Base-by-base conservation (phyloP, 1,284 basidiomycete genomes). In the Vanrija sp. region DNA sequence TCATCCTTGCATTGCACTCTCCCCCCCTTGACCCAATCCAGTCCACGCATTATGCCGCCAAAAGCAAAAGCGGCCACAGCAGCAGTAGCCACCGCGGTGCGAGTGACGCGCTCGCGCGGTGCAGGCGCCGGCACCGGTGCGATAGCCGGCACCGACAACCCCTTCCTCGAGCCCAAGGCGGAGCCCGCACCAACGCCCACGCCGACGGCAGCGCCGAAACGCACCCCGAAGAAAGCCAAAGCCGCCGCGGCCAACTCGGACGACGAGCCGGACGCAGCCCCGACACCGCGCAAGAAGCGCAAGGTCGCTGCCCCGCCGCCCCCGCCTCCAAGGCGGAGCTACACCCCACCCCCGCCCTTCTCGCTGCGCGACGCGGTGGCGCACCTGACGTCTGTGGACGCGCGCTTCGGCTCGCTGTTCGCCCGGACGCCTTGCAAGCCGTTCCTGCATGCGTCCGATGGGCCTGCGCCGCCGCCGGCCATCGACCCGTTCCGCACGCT, bases 321-420 rank as follows among this genome's bases (percentile, higher is more conserved):
- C 8, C 8, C 50, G 7, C 40, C 38, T 1, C 38, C 45, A 12
- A 46, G 39, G 38, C 40, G 29, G 34, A 14, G 18, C 46, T 34
- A 18, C 40, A 34, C 62, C 59, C 48, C 63, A 58, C 28, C 67
- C 57, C 8, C 58, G 59, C 9, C 62, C 4, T 93, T 95, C 77
- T 82, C 83, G 18, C 85, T 91, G 61, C 81, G 85, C 40, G 82
- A 85, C 4, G 91, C 89, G 0, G 86, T 85, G 67, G 60, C 77
- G 14, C 89, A 94, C 68, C 82, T 94, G 21, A 82, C 85, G 51
- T 61, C 71, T 2, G 82, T 80, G 3, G 91, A 94, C 65, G 67
- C 78, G 6, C 84, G 91, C 1, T 95, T 93, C 72, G 77, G 79
- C 54, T 80, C 82, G 28, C 65, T 93, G 4, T 91, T 93, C 52